A percentile compares a stretch with the other conserved stretches of the same genome.
These are phyloP conservation scores for Gynostemma pentaphyllum DNA, from an alignment of 306 rosid species.

Conservation along the genomic window DNA sequence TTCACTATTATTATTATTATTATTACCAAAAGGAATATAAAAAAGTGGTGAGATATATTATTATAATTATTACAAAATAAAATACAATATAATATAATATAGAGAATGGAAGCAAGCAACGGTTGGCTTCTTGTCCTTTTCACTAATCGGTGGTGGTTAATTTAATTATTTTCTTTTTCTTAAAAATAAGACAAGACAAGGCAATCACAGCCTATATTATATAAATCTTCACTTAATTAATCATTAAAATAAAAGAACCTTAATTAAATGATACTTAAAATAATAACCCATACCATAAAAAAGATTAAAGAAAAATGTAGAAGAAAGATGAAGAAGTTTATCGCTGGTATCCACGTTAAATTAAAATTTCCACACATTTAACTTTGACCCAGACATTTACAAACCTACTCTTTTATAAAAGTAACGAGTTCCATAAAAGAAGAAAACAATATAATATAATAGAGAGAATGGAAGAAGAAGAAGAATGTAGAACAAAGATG, in stretches of 20 bases:
- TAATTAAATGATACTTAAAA: no score
- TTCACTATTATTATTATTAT: conserved; percentile 3
- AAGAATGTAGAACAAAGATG: background rate
- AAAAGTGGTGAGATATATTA: conserved; percentile 14
- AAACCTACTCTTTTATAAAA: no score
- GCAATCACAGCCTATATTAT: no score
- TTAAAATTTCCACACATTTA: no score
- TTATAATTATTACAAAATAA: background rate
- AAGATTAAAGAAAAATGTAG: conserved; percentile 37
- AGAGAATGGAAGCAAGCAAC: conserved; percentile 18
- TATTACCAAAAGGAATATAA: conserved; percentile 12
- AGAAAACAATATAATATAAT: no score
- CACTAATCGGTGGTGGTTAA: conserved; percentile 66
- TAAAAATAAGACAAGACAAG: no score
- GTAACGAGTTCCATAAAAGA: no score
- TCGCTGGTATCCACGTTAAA: no score
- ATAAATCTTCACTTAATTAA: no score
- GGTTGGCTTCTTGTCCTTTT: conserved; percentile 86
- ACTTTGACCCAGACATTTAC: no score
- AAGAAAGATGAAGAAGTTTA: conserved; percentile 10
- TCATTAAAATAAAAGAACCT: no score
- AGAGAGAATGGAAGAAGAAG: background rate
- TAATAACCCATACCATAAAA: no score
- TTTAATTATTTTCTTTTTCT: conserved; percentile 11
- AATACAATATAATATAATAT: conserved; percentile 12